phyloP scores from a whole-genome alignment of 148 eudicot species.

The Vaccinium vitisidaea region DNA sequence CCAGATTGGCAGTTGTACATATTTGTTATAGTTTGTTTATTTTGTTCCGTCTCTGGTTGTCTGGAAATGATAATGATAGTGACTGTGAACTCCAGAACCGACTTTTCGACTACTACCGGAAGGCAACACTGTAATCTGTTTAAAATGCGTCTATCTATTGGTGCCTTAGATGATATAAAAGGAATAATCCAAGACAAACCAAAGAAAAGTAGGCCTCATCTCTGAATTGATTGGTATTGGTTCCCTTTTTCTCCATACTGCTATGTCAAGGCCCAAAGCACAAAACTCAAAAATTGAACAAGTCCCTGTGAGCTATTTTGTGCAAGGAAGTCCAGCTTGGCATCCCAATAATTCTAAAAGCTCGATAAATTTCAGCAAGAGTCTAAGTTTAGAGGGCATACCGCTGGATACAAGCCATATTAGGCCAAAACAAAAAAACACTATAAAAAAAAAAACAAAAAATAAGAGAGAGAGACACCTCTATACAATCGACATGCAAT shows the following conservation, averaged over 20 bases:
- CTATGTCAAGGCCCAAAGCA: not conserved
- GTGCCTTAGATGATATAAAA: slow-evolving; percentile 7
- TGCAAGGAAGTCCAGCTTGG: not conserved
- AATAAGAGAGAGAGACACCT: too few species aligned
- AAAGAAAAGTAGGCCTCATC: not conserved
- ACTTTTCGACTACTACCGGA: not conserved
- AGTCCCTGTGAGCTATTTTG: not conserved
- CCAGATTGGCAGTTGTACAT: not conserved
- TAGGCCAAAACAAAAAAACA: too few species aligned
- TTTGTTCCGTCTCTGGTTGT: not conserved
- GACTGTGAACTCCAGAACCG: not conserved
- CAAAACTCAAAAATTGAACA: not conserved
- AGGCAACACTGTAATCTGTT: not conserved
- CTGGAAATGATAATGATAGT: not conserved
- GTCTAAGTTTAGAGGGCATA: not conserved
- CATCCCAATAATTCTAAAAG: not conserved
- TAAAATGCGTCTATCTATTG: not conserved
- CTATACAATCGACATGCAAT: too few species aligned
- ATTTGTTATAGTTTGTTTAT: not conserved
- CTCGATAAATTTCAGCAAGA: too few species aligned
- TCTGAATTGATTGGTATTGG: not conserved
- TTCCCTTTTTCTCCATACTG: not conserved
- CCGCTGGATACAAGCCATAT: too few species aligned
- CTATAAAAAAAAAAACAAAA: too few species aligned
- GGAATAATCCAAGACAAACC: not conserved